phyloP scores from a whole-genome alignment of 1,139 yeast genomes.

The Hanseniaspora uvarum region DNA sequence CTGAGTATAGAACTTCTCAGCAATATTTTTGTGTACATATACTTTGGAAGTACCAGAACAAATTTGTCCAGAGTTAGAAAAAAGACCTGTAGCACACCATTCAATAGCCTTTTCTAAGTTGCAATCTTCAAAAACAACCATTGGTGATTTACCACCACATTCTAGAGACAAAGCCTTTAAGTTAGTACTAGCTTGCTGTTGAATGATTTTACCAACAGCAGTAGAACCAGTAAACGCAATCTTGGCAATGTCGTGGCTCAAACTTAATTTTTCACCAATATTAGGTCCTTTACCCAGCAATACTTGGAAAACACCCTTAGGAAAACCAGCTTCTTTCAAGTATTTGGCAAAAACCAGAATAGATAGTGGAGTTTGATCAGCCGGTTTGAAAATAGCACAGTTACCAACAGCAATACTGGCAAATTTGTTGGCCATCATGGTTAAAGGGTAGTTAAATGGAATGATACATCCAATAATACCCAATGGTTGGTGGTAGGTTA shows the following conservation, averaged over 20 bases:
- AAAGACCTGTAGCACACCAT: slow-evolving; percentile 76
- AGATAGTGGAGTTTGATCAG: slow-evolving; percentile 60
- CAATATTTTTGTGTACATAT: slow-evolving; percentile 58
- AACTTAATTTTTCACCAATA: slow-evolving; percentile 50
- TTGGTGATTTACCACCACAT: slow-evolving; percentile 86
- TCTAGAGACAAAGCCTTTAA: slow-evolving; percentile 74
- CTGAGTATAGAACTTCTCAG: slow-evolving; percentile 51
- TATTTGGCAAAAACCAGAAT: slow-evolving; percentile 46
- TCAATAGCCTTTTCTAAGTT: slow-evolving; percentile 72
- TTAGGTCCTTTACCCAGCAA: slow-evolving; percentile 47
- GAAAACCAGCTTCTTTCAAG: slow-evolving; percentile 58
- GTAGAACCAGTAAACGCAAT: slow-evolving; percentile 60
- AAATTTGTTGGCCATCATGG: slow-evolving; percentile 63
- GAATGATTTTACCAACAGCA: slow-evolving; percentile 49
- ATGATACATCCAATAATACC: slow-evolving; percentile 70
- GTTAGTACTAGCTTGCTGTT: slow-evolving; percentile 48
- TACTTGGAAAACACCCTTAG: slow-evolving; percentile 58
- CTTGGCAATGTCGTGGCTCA: slow-evolving; percentile 48
- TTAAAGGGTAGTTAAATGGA: slow-evolving; percentile 59
- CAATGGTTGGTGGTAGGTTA: slow-evolving; percentile 68
- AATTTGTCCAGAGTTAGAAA: slow-evolving; percentile 79
- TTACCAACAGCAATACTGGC: slow-evolving; percentile 67
- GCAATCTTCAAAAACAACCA: slow-evolving; percentile 60
- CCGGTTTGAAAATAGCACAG: slow-evolving; percentile 52
- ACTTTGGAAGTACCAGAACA: slow-evolving; percentile 85